Conservation (phyloP, 805 yeast genomes). For the Groenewaldozyma tartarivorans region DNA sequence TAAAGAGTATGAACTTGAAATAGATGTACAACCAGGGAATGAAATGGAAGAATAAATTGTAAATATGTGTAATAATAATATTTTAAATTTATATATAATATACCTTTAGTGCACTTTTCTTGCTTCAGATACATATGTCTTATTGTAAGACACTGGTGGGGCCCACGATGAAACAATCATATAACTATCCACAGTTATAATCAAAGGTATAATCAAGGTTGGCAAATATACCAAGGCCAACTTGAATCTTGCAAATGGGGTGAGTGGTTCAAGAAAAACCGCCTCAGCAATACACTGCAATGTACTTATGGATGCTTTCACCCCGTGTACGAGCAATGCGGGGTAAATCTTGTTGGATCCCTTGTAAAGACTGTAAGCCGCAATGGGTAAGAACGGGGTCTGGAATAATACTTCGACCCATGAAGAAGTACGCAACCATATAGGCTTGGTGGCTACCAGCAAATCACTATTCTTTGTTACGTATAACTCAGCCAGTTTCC, state of each 20-base stretch:
- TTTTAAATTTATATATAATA: background rate
- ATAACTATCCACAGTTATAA: constrained; percentile 40
- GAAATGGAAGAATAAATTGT: constrained; percentile 3
- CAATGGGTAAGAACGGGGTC: constrained; percentile 69
- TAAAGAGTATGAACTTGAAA: constrained; percentile 55
- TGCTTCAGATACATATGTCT: no score
- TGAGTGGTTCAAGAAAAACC: constrained; percentile 28
- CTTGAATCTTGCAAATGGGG: constrained; percentile 30
- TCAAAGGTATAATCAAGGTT: constrained; percentile 56
- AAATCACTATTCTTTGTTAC: constrained; percentile 60
- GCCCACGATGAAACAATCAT: no score
- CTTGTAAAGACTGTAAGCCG: constrained; percentile 28
- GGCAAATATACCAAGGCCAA: constrained; percentile 54
- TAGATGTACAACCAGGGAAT: constrained; percentile 16
- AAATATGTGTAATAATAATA: background rate
- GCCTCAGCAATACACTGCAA: constrained; percentile 45
- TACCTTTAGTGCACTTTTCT: no score
- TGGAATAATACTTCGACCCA: constrained; percentile 65
- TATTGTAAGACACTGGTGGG: no score
- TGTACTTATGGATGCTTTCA: constrained; percentile 77
- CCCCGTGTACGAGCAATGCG: constrained; percentile 57
- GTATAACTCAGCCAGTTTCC: constrained; percentile 48
- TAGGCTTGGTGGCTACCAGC: constrained; percentile 46
- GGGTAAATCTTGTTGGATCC: no score
- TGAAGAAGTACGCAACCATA: constrained; percentile 69